Base-by-base conservation (phyloP, 2,329 filamentous ascomycete genomes). In the Leptographium wingfieldii region DNA sequence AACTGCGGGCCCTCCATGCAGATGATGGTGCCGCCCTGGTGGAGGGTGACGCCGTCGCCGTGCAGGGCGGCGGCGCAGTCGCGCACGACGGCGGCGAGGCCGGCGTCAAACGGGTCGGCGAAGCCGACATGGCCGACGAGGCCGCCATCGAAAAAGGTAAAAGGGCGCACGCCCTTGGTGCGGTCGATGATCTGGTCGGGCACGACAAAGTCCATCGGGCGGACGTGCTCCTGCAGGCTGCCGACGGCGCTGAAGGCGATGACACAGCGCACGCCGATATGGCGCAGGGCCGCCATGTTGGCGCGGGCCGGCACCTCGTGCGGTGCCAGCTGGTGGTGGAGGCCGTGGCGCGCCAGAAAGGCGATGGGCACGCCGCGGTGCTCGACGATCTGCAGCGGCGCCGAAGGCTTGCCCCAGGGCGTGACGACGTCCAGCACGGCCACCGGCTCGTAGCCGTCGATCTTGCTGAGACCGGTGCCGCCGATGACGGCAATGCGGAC, bases 1-100 rank as follows among this genome's bases (percentile, higher is more conserved):
- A 99, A 99, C 68, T 96, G 91, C 25, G 94, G 94, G n/a, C 94
- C 94, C 81, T 99, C 94, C 88, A 99, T 99, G 77, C 92, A 96
- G 67, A 99, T 80, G 62, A 97, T 75, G 2, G 87, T 90, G 53
- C 92, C 94, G 66, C 83, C 85, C 67, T 89, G 86, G 73, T 99
- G 94, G 66, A 97, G 76, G 19, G 82, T 82, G 22, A 96, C 88
- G 58, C 89, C 90, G 5, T 96, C 90, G 56, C 92, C 91, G 68
- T 89, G 83, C 71, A 96, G 80, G 61, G 80, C 76, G 63, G 79
- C 75, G 12, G 91, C 92, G 72, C 91, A 96, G 60, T 80, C 78
- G 69, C 86, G 81, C 63, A 97, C 87, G 12, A 96, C 80, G 68
- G 84, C 80, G 33, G 87, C 88, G 57, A 97, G 78, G 59, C 80